Evolutionary conservation across 768 basidiomycete genomes (phyloP).

Genomic region (Tubosaeta sp.): DNA sequence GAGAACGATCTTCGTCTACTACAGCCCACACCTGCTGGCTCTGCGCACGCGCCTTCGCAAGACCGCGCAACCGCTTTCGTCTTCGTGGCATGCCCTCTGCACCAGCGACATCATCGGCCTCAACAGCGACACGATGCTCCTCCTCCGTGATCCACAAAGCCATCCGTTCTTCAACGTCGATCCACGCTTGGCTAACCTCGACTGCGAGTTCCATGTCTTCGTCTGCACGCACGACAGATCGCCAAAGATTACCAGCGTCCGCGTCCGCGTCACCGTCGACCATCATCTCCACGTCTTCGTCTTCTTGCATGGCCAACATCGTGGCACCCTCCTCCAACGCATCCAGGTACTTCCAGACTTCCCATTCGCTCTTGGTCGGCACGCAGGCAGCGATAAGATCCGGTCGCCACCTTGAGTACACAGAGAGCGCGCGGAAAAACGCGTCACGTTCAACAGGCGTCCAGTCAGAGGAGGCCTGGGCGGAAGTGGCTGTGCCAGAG

Average conservation of each 20-base stretch:
- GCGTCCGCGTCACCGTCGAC: not conserved
- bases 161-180: conserved; percentile 31
- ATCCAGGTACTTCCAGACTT: conserved; percentile 67
- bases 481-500: not conserved
- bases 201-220: conserved; percentile 24
- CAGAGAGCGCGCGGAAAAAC: conserved; percentile 67
- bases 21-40: not conserved
- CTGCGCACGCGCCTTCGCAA: conserved; percentile 3
- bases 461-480: conserved; percentile 41
- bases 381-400: conserved; percentile 71
- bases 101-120: not conserved
- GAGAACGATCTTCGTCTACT: not conserved
- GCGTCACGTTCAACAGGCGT: conserved; percentile 59
- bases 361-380: conserved; percentile 59
- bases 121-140: conserved; percentile 9
- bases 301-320: conserved; percentile 11
- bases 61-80: conserved; percentile 6
- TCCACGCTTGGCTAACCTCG: conserved; percentile 35
- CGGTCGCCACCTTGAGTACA: conserved; percentile 68
- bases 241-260: too few species aligned
- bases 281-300: conserved; percentile 1
- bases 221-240: conserved; percentile 1
- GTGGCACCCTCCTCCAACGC: conserved; percentile 36
- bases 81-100: conserved; percentile 1
- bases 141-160: conserved; percentile 21